phyloP scores from a whole-genome alignment of 345 rosid genomes.

The Lumnitzera littorea region DNA sequence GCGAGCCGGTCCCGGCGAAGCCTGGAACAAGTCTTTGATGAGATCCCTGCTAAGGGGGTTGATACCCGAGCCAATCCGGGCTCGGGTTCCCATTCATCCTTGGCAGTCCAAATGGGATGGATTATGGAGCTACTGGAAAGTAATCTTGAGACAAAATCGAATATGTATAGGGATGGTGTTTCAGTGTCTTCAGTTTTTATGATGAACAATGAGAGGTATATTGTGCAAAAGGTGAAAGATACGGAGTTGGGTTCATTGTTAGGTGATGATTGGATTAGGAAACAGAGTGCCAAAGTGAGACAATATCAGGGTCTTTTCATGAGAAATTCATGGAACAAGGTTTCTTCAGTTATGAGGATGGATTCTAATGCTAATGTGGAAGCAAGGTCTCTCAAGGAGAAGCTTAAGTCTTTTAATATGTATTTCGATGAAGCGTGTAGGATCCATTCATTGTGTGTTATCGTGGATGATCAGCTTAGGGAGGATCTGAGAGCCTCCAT shows the following conservation, averaged over 20 bases:
- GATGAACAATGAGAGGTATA: conserved; percentile 85
- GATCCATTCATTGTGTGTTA: conserved; percentile 47
- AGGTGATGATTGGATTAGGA: conserved; percentile 82
- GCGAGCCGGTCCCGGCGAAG: conserved; percentile 71
- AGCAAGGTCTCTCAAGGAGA: conserved; percentile 49
- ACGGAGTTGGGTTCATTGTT: conserved; percentile 59
- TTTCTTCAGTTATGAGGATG: conserved; percentile 45
- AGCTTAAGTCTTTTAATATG: conserved; percentile 46
- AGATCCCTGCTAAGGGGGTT: conserved; percentile 26
- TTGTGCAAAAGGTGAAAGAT: conserved; percentile 77
- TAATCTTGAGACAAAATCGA: conserved; percentile 78
- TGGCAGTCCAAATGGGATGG: conserved; percentile 77
- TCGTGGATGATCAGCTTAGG: conserved; percentile 63
- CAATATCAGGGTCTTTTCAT: conserved; percentile 49
- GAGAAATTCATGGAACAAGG: conserved; percentile 71
- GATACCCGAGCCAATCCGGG: conserved; percentile 16
- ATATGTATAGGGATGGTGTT: conserved; percentile 56
- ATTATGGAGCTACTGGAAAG: conserved; percentile 90
- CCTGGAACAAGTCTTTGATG: conserved; percentile 75
- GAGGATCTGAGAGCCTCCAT: conserved; percentile 47
- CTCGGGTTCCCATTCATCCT: conserved; percentile 19
- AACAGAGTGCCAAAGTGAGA: conserved; percentile 65
- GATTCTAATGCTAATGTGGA: conserved; percentile 30
- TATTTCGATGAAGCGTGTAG: conserved; percentile 47
- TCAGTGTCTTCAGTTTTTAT: conserved; percentile 54